Percentiles rank a stretch among this genome's conserved stretches.
phyloP scores from a whole-genome alignment of 257 asterid species.

The Ligustrum vulgare region DNA sequence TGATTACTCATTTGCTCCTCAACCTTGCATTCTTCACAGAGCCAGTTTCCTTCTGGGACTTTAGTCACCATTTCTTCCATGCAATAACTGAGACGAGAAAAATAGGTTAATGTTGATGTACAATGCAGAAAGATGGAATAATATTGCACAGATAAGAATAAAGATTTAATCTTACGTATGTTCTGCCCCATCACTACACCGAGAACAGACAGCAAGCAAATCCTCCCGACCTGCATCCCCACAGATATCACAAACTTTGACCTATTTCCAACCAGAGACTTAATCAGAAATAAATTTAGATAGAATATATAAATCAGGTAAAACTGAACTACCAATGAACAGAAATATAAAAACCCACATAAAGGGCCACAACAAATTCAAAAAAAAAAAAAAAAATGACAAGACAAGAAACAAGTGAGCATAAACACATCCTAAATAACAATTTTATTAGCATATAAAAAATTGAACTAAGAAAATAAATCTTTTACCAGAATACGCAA shows the following conservation, averaged over 20 bases:
- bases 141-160: not conserved
- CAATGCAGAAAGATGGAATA: slow-evolving; percentile 17
- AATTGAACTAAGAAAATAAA: slow-evolving; percentile 18
- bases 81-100: slow-evolving; percentile 71
- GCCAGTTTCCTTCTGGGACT: slow-evolving; percentile 87
- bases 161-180: slow-evolving; percentile 65
- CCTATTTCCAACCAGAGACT: slow-evolving; percentile 48
- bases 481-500: not conserved
- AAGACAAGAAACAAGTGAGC: no score
- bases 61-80: slow-evolving; percentile 69
- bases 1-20: slow-evolving; percentile 42
- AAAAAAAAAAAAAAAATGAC: not conserved
- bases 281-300: slow-evolving; percentile 9
- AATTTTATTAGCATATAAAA: not conserved
- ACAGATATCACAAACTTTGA: slow-evolving; percentile 94
- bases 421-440: not conserved
- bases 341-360: not conserved
- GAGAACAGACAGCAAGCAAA: slow-evolving; percentile 81
- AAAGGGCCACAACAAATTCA: not conserved
- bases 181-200: slow-evolving; percentile 94
- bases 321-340: not conserved
- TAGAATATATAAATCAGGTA: not conserved
- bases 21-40: slow-evolving; percentile 84
- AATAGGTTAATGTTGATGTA: slow-evolving; percentile 9
- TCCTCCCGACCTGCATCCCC: slow-evolving; percentile 96